phyloP scores from a whole-genome alignment of 2,329 filamentous ascomycete species.

The Ophiostoma ulmi region DNA sequence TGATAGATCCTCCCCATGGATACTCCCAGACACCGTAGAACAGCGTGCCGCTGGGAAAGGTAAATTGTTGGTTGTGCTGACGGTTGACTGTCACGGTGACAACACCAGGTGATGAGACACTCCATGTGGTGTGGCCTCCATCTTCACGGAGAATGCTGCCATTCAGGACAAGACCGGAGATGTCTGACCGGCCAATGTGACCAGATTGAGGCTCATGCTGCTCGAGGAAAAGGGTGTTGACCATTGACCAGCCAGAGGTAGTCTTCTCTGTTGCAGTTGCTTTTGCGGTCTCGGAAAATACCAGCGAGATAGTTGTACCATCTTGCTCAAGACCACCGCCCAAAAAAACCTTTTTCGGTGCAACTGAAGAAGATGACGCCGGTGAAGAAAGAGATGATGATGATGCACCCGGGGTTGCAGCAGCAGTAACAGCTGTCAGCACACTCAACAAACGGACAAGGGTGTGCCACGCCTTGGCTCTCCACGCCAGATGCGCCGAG shows the following conservation, averaged over 20 bases:
- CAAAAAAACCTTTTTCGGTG: neutral
- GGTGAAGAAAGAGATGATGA: neutral
- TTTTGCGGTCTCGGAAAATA: neutral
- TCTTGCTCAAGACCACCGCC: neutral
- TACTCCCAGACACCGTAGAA: constrained; percentile 26
- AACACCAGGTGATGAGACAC: neutral
- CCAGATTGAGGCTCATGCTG: neutral
- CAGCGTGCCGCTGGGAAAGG: neutral
- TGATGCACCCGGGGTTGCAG: neutral
- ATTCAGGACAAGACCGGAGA: neutral
- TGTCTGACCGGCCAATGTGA: neutral
- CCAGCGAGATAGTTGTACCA: neutral
- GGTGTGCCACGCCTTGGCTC: neutral
- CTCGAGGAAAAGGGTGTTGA: neutral
- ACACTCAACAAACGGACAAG: neutral
- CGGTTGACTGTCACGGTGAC: neutral
- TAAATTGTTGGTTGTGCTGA: constrained; percentile 3
- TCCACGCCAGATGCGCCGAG: neutral
- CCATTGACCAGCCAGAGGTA: neutral
- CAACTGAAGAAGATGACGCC: neutral
- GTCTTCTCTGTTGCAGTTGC: neutral
- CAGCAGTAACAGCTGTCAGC: neutral
- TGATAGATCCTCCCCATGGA: constrained; percentile 25
- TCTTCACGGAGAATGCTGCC: neutral
- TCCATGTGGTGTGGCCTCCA: neutral